Evolutionary conservation across 176 grass and related monocot species (phyloP), one percentile per base, ranked within the genome.

Genomic region (Carex littledalei): DNA sequence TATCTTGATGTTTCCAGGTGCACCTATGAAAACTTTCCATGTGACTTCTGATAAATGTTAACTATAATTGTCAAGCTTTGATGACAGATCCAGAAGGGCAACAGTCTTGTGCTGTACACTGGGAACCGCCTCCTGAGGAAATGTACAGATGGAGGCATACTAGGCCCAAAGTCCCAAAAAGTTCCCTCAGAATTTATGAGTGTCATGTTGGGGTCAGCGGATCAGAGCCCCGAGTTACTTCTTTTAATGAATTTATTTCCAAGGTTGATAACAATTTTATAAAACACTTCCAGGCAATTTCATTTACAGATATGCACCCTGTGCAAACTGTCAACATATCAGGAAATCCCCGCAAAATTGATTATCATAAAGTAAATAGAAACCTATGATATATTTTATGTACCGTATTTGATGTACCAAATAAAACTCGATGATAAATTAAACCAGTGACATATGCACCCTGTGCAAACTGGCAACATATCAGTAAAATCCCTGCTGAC

Each of bases 201-300:
- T 98, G 89, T 14, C 92, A 94, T 91, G 80, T 98, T 85, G 95
- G 95, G 66, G 92, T 98, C 86, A 94, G 92, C 92, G 92, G 95
- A 83, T 90, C 89, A 20, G 92, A 93, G 70, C 67, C 84, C 66
- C 94, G 90, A 80, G 80, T 98, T 91, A 86, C 92, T 63, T 91
- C 95, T 8, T 98, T 98, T 83, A 87, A 89, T 65, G 92, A 98
- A 70, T 98, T 98, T 89, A 94, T 92, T 83, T 93, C 92, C 57
- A 93, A 93, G 61, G 92, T 97, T 64, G 21, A 57, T 67, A 65
- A 10, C n/a, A 14, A 64, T 26, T 54, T 81, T 13, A 47, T 21
- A 55, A 16, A 54, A 54, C 73, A 17, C 49, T 67, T 69, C 41
- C 34, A 69, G 15, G 15, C 31, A 41, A 39, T 18, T 69, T 8